Evolutionary conservation across 2,329 filamentous ascomycete genomes (phyloP).

Genomic region (Aspergillus pseudoterreus): DNA sequence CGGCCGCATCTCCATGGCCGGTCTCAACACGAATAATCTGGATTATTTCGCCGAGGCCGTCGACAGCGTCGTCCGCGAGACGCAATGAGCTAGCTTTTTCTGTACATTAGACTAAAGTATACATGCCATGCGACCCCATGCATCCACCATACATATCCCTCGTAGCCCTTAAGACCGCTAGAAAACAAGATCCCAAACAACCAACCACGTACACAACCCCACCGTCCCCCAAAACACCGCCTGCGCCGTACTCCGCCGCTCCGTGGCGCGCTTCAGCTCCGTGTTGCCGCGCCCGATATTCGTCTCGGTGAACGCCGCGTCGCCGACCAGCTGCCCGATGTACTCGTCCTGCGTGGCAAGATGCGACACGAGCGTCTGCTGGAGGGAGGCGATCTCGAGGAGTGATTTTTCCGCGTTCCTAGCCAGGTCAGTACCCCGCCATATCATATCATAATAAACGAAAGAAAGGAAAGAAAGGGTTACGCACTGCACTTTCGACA

Average conservation of each 20-base stretch:
- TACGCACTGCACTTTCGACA: slow-evolving; percentile 87
- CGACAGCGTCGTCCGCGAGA: slow-evolving; percentile 68
- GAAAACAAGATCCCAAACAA: slow-evolving; percentile 73
- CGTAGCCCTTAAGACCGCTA: slow-evolving; percentile 5
- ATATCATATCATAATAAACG: background rate
- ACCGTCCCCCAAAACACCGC: slow-evolving; percentile 78
- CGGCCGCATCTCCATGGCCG: slow-evolving; percentile 95
- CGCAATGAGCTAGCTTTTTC: slow-evolving; percentile 17
- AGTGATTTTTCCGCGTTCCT: slow-evolving; percentile 83
- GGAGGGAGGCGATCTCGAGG: slow-evolving; percentile 86
- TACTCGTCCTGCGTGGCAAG: slow-evolving; percentile 81
- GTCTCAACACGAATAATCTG: slow-evolving; percentile 87
- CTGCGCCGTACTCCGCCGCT: slow-evolving; percentile 68
- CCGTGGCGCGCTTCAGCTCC: slow-evolving; percentile 78
- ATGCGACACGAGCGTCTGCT: slow-evolving; percentile 83
- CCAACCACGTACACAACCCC: slow-evolving; percentile 68
- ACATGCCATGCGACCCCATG: background rate
- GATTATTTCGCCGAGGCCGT: slow-evolving; percentile 91
- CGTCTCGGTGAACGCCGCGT: slow-evolving; percentile 75
- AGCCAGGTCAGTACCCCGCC: slow-evolving; percentile 2
- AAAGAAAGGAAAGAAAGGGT: background rate
- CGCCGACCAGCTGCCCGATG: slow-evolving; percentile 81
- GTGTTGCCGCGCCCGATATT: slow-evolving; percentile 89
- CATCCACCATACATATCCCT: background rate
- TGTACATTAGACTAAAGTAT: background rate